Conservation (phyloP, 2,329 filamentous ascomycete species). For the Biscogniauxia sp. region DNA sequence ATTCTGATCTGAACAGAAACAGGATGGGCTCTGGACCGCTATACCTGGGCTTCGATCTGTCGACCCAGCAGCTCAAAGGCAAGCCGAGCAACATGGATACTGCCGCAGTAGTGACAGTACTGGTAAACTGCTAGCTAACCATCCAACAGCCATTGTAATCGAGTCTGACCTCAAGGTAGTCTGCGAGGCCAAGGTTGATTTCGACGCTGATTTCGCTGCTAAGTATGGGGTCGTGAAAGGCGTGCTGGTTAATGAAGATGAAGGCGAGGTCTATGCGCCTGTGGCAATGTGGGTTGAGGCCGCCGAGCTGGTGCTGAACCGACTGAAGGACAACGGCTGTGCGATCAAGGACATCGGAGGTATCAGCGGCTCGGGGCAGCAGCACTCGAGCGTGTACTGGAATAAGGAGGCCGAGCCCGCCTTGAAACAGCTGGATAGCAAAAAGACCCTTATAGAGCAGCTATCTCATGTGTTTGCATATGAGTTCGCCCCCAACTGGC, state of each 20-base stretch:
- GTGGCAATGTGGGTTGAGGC: slow-evolving; percentile 95
- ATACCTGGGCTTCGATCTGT: slow-evolving; percentile 92
- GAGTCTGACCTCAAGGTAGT: slow-evolving; percentile 77
- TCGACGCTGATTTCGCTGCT: slow-evolving; percentile 74
- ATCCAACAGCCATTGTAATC: slow-evolving; percentile 69
- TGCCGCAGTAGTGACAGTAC: background rate
- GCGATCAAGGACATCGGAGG: slow-evolving; percentile 75
- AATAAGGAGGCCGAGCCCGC: slow-evolving; percentile 63
- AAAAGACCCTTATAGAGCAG: slow-evolving; percentile 64
- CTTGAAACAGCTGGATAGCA: slow-evolving; percentile 67
- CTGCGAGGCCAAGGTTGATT: slow-evolving; percentile 88
- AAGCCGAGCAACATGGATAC: slow-evolving; percentile 22
- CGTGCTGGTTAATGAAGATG: slow-evolving; percentile 75
- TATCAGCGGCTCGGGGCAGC: slow-evolving; percentile 89
- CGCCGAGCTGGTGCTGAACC: slow-evolving; percentile 76
- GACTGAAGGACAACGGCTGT: slow-evolving; percentile 66
- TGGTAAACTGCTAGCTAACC: slow-evolving; percentile 8
- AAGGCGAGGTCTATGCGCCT: slow-evolving; percentile 88
- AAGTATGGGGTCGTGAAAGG: slow-evolving; percentile 85
- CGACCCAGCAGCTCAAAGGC: slow-evolving; percentile 96
- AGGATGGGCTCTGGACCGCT: slow-evolving; percentile 53
- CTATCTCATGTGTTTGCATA: slow-evolving; percentile 73
- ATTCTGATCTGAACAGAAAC: slow-evolving; percentile 1
- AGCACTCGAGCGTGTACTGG: slow-evolving; percentile 98
- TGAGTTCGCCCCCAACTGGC: slow-evolving; percentile 92